Conservation (phyloP, 495 filamentous ascomycete species). For the Pseudoneurospora amorphoporcata region DNA sequence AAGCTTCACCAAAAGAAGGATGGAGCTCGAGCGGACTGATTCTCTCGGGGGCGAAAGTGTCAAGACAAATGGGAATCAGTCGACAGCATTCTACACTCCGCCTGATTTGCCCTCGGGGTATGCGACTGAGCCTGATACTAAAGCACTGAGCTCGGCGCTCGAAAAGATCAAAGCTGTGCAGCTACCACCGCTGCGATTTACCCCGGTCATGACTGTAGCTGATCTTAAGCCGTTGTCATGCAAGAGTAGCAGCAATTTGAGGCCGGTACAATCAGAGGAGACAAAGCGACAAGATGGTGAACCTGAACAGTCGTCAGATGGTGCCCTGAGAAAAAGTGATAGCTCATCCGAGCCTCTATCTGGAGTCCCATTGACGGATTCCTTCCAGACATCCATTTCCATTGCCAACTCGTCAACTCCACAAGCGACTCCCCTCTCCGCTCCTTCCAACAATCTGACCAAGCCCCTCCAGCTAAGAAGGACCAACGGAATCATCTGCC, state of each 20-base stretch:
- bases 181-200: background rate
- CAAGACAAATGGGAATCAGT: background rate
- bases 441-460: background rate
- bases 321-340: background rate
- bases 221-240: slow-evolving; percentile 12
- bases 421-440: background rate
- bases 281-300: background rate
- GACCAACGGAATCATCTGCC: background rate
- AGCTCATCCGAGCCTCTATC: background rate
- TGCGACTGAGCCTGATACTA: background rate
- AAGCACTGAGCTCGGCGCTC: background rate
- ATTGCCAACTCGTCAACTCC: background rate
- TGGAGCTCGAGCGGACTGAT: background rate
- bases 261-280: background rate
- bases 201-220: slow-evolving; percentile 14
- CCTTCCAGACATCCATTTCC: background rate
- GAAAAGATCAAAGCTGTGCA: background rate
- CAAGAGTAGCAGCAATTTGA: background rate
- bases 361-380: background rate
- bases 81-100: background rate
- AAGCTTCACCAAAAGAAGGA: background rate
- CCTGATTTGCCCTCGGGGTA: background rate
- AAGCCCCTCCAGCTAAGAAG: background rate
- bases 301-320: background rate
- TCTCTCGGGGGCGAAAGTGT: background rate